Percentiles rank a stretch among this genome's conserved stretches.
phyloP scores from a whole-genome alignment of 768 basidiomycete genomes.

The Dacryopinax primogenitus region DNA sequence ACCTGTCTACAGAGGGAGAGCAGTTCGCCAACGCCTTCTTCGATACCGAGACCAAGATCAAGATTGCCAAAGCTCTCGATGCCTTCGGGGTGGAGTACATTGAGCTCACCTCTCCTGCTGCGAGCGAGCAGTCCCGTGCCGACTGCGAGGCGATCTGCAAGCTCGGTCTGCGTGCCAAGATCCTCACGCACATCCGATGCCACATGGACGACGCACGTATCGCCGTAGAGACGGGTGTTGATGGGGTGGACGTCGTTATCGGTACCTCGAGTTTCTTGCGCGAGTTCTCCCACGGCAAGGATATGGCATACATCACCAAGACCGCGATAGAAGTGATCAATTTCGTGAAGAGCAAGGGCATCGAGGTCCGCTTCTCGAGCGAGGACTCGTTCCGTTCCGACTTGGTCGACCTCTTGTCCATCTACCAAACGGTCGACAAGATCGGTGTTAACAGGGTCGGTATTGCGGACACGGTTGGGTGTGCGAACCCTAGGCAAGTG shows the following conservation, averaged over 20 bases:
- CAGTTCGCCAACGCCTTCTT: slow-evolving; percentile 99
- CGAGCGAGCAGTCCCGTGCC: slow-evolving; percentile 82
- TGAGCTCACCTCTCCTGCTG: slow-evolving; percentile 94
- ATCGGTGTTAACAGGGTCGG: slow-evolving; percentile 98
- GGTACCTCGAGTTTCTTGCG: slow-evolving; percentile 98
- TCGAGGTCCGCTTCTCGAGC: slow-evolving; percentile 98
- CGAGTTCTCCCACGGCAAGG: slow-evolving; percentile 99
- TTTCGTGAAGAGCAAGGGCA: slow-evolving; percentile 98
- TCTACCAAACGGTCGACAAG: slow-evolving; percentile 99
- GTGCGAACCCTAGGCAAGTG: slow-evolving; percentile 95
- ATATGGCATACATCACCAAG: slow-evolving; percentile 99
- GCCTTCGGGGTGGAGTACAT: slow-evolving; percentile 99
- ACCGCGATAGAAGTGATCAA: slow-evolving; percentile 97
- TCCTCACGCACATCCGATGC: slow-evolving; percentile 96
- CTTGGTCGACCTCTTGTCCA: slow-evolving; percentile 93
- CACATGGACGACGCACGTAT: slow-evolving; percentile 99
- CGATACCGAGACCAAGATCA: slow-evolving; percentile 98
- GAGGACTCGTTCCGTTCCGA: slow-evolving; percentile 99
- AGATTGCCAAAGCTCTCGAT: slow-evolving; percentile 94
- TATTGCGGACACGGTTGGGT: slow-evolving; percentile 97
- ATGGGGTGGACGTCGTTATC: slow-evolving; percentile 98
- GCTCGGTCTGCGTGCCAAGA: slow-evolving; percentile 90
- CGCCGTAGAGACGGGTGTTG: slow-evolving; percentile 96
- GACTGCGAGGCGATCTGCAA: slow-evolving; percentile 99
- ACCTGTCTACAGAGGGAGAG: slow-evolving; percentile 63